These are phyloP conservation scores for Starmera amethionina DNA, from an alignment of 805 yeast species.

Conservation along the genomic window DNA sequence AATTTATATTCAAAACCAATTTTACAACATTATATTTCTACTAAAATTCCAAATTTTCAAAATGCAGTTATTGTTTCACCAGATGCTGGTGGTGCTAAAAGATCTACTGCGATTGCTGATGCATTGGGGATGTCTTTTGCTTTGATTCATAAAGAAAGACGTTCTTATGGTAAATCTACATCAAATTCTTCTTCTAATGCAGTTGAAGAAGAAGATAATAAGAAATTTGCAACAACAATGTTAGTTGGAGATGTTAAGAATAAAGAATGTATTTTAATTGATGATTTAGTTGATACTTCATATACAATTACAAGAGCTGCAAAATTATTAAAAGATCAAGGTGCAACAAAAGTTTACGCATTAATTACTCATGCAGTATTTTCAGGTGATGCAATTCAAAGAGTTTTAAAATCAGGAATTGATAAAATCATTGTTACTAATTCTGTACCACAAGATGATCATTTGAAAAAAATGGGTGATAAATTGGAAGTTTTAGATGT, in stretches of 20 bases:
- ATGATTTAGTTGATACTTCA: conserved; percentile 91
- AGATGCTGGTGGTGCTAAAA: conserved; percentile 98
- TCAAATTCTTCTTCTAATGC: conserved; percentile 13
- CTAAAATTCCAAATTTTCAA: conserved; percentile 66
- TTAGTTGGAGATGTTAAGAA: conserved; percentile 90
- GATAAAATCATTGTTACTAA: conserved; percentile 86
- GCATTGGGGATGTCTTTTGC: conserved; percentile 84
- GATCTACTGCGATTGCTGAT: conserved; percentile 94
- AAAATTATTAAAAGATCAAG: conserved; percentile 81
- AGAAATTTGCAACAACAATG: conserved; percentile 73
- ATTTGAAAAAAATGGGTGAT: conserved; percentile 42
- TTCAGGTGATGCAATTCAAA: conserved; percentile 79
- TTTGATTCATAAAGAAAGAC: conserved; percentile 86
- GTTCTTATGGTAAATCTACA: conserved; percentile 29
- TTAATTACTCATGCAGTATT: conserved; percentile 88
- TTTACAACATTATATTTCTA: conserved; percentile 73
- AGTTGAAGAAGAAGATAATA: conserved; percentile 14
- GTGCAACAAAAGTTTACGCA: conserved; percentile 80
- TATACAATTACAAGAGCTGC: conserved; percentile 91
- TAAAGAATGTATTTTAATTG: conserved; percentile 81
- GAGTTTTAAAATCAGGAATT: conserved; percentile 57
- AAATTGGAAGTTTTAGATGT: conserved; percentile 80
- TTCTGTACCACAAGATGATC: conserved; percentile 75
- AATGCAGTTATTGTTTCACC: conserved; percentile 93
- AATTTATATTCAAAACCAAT: conserved; percentile 85